phyloP scores from a whole-genome alignment of 192 early-diverging fungal species.

The Coemansia sp. region DNA sequence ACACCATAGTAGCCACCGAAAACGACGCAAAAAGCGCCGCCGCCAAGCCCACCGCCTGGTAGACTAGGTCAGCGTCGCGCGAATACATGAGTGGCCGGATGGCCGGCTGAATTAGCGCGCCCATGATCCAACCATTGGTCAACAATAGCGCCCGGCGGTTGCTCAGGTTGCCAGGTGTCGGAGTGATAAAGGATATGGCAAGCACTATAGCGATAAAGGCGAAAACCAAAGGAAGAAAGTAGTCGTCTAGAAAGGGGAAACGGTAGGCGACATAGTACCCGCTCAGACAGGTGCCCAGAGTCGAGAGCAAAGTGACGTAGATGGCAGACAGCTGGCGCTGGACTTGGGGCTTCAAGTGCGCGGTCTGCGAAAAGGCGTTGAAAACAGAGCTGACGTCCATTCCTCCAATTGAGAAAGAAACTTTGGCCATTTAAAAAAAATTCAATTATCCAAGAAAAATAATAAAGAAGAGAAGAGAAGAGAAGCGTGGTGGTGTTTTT shows the following conservation, averaged over 20 bases:
- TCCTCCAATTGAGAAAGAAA: neutral
- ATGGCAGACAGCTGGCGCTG: slow-evolving; percentile 25
- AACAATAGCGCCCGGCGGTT: slow-evolving; percentile 23
- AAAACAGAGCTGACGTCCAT: slow-evolving; percentile 11
- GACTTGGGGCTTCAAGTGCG: slow-evolving; percentile 12
- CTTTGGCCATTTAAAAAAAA: neutral
- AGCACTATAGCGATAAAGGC: neutral
- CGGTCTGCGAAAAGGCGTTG: slow-evolving; percentile 20
- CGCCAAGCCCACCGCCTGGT: slow-evolving; percentile 12
- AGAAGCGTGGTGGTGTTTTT: neutral
- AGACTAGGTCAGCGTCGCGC: slow-evolving; percentile 13
- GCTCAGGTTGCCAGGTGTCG: slow-evolving; percentile 14
- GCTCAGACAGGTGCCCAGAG: slow-evolving; percentile 6
- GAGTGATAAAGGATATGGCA: slow-evolving; percentile 4
- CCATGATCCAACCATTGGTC: slow-evolving; percentile 4
- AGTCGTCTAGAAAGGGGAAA: neutral
- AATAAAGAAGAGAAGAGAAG: neutral
- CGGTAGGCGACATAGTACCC: slow-evolving; percentile 18
- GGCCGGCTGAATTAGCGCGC: slow-evolving; percentile 7
- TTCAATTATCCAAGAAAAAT: neutral
- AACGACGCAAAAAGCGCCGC: slow-evolving; percentile 31
- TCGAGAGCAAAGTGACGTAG: slow-evolving; percentile 17
- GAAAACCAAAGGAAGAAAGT: neutral
- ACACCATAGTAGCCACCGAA: slow-evolving; percentile 18
- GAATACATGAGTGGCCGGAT: slow-evolving; percentile 6